Base-by-base conservation (phyloP, 371 early-diverging fungal genomes). In the Mortierella sp. region DNA sequence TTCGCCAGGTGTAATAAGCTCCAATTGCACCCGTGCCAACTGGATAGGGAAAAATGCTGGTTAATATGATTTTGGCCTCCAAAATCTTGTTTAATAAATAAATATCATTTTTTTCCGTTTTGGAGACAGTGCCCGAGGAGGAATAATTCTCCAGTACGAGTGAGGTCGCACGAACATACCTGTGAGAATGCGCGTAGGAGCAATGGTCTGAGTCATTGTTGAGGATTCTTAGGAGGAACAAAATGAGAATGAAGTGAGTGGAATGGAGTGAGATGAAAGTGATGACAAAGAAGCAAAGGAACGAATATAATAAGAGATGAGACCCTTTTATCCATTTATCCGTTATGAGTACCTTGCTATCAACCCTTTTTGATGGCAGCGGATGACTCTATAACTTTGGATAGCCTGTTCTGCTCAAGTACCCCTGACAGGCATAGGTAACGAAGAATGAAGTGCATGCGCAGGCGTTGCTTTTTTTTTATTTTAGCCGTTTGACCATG, bases 21-120 rank as follows among this genome's bases (percentile, higher is more conserved):
- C 94, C 96, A 28, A 95, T 85, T 35, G 94, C 96, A 15, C 96
- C 96, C n/a, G 91, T 88, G 43, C 96, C 96, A 49, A 95, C 93
- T 92, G 77, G 7, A 40, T 17, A 57, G 5, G 12, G 5, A 19
- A 19, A 28, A 28, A 29, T 56, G 53, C 23, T 23, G 53, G 35
- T 53, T 28, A 28, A 29, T 53, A 53, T 12, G 6, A 51, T 51
- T 12, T 35, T 6, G 35, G 35, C 35, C 35, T 35, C 45, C 4
- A 49, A 8, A 19, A 19, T 5, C 49, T 22, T 49, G 23, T 26
- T 29, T 29, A 55, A 19, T 55, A 15, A 19, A 2, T 29, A 5
- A 13, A 6, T n/a, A 51, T 51, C 51, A 51, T 51, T 55, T 29
- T 32, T 26, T 22, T 40, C 22, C n/a, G 49, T 49, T 12, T 17